Percentiles rank a stretch among this genome's conserved stretches.
phyloP scores from a whole-genome alignment of 257 asterid species.

The Salvia rosmarinus region DNA sequence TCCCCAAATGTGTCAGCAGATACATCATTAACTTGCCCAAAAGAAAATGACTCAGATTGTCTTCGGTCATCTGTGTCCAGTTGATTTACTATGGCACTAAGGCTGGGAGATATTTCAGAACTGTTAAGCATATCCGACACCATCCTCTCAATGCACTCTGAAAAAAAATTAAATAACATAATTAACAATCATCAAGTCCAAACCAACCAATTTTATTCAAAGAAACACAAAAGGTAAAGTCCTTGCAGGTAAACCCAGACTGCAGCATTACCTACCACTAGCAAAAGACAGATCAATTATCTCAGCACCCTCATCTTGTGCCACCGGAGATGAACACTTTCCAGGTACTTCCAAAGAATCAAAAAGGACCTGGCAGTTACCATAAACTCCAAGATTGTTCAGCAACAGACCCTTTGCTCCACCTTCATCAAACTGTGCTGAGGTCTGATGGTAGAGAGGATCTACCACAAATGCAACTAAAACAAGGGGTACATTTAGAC shows the following conservation, averaged over 20 bases:
- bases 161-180: conserved; percentile 23
- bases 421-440: conserved; percentile 48
- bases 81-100: conserved; percentile 60
- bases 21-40: conserved; percentile 48
- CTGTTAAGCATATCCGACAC: conserved; percentile 57
- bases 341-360: conserved; percentile 94
- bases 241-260: conserved; percentile 25
- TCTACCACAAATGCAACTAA: conserved; percentile 92
- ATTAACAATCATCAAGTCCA: conserved; percentile 22
- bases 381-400: conserved; percentile 95
- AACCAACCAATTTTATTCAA: background rate
- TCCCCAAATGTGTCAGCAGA: conserved; percentile 54
- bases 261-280: conserved; percentile 57
- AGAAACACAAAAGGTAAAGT: conserved; percentile 16
- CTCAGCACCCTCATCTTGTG: conserved; percentile 45
- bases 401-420: conserved; percentile 94
- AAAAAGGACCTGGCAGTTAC: conserved; percentile 83
- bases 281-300: conserved; percentile 81
- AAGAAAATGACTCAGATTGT: conserved; percentile 56
- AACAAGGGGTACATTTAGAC: conserved; percentile 14
- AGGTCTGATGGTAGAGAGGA: conserved; percentile 98
- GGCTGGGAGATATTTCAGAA: conserved; percentile 83
- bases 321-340: conserved; percentile 47
- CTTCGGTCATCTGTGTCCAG: conserved; percentile 64
- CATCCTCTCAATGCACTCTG: conserved; percentile 81